Evolutionary conservation across 345 rosid genomes (phyloP).

Genomic region (Hypericum perforatum): DNA sequence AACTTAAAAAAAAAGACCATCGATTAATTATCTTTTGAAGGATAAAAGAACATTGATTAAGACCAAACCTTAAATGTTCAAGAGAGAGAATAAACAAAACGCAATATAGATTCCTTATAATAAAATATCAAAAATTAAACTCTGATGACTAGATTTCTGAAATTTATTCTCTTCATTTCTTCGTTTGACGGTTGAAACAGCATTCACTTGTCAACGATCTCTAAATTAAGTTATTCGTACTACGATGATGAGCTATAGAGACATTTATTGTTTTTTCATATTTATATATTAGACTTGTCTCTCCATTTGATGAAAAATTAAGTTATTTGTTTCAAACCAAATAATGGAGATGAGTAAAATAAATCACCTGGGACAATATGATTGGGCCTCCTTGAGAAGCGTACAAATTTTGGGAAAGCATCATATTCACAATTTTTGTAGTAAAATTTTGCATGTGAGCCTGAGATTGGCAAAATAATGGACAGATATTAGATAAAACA

Average conservation of each 20-base stretch:
- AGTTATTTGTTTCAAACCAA: too few species aligned
- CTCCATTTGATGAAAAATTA: too few species aligned
- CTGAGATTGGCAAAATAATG: slow-evolving; percentile 26
- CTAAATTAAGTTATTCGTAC: background rate
- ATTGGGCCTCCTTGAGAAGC: slow-evolving; percentile 94
- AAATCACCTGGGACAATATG: slow-evolving; percentile 62
- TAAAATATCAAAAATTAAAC: too few species aligned
- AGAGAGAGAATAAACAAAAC: slow-evolving; percentile 1
- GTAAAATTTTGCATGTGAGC: slow-evolving; percentile 49
- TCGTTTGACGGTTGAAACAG: background rate
- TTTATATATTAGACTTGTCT: too few species aligned
- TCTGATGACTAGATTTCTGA: too few species aligned
- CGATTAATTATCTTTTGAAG: too few species aligned
- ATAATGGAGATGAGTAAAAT: too few species aligned
- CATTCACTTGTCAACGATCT: background rate
- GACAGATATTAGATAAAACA: background rate
- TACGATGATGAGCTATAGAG: too few species aligned
- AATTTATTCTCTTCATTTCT: too few species aligned
- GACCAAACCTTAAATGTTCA: background rate
- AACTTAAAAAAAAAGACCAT: background rate
- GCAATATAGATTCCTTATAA: too few species aligned
- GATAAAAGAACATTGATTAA: too few species aligned
- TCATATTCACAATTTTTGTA: slow-evolving; percentile 45
- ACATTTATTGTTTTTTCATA: too few species aligned
- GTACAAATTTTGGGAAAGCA: slow-evolving; percentile 52